Conservation (phyloP, 495 filamentous ascomycete species). For the Parachaetomium inaequale region DNA sequence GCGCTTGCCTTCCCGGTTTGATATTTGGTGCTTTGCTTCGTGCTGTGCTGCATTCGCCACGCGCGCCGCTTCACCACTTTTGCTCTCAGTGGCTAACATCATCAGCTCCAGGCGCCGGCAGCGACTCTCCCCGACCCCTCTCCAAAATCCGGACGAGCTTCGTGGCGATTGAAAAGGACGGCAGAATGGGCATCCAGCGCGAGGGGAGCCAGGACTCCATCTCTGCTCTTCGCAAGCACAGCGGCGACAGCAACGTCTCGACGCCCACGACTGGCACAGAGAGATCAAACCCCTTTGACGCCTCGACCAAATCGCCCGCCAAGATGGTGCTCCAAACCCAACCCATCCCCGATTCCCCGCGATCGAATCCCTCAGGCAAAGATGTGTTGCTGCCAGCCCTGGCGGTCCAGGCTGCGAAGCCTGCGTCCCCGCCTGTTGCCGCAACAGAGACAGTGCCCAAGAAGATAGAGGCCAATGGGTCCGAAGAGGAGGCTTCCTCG, state of each 20-base stretch:
- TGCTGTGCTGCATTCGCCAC: conserved; percentile 1
- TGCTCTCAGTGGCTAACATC: conserved; percentile 15
- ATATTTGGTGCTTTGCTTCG: background rate
- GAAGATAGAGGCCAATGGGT: background rate
- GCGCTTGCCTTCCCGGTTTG: conserved; percentile 13
- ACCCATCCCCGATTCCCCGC: conserved; percentile 36
- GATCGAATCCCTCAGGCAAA: conserved; percentile 15
- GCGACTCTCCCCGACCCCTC: conserved; percentile 55
- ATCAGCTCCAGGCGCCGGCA: conserved; percentile 11
- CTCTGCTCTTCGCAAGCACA: conserved; percentile 35
- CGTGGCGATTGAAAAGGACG: conserved; percentile 68
- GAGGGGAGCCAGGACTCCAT: conserved; percentile 43
- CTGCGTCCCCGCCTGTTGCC: conserved; percentile 15
- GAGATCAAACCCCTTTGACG: conserved; percentile 30
- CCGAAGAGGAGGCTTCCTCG: background rate
- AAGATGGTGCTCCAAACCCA: conserved; percentile 35
- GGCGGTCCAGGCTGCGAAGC: conserved; percentile 4
- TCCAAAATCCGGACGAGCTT: conserved; percentile 83
- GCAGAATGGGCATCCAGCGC: conserved; percentile 44
- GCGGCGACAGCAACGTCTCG: conserved; percentile 35
- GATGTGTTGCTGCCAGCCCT: conserved; percentile 11
- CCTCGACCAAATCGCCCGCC: conserved; percentile 26
- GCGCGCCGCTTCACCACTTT: background rate
- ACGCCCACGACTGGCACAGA: conserved; percentile 33
- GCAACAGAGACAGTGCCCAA: background rate